A percentile compares a stretch with the other conserved stretches of the same genome.
phyloP scores from a whole-genome alignment of 2,329 filamentous ascomycete species.

The Penicillium sp. region DNA sequence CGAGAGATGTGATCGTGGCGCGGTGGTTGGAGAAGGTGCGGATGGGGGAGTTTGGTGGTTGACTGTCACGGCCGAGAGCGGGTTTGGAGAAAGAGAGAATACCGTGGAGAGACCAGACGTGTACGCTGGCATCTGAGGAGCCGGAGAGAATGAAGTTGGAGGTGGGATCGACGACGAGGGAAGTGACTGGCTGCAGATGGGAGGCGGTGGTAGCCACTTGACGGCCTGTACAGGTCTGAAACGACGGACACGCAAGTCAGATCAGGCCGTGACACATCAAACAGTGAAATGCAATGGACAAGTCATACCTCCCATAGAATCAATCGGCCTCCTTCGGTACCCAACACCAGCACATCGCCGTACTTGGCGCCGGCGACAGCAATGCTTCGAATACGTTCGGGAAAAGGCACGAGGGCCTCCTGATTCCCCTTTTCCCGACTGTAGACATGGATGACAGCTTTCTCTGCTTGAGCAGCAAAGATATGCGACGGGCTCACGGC shows the following conservation, averaged over 20 bases:
- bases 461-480: conserved; percentile 87
- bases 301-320: conserved; percentile 84
- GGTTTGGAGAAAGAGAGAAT: conserved; percentile 63
- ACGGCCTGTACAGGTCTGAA: conserved; percentile 45
- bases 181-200: conserved; percentile 60
- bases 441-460: conserved; percentile 91
- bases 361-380: conserved; percentile 64
- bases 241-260: conserved; percentile 10
- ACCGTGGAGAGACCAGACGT: conserved; percentile 81
- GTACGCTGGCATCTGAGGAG: conserved; percentile 73
- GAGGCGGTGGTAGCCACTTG: conserved; percentile 45
- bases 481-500: conserved; percentile 78
- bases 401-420: conserved; percentile 83
- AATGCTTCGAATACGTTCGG: conserved; percentile 78
- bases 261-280: conserved; percentile 4
- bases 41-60: conserved; percentile 61
- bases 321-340: conserved; percentile 79
- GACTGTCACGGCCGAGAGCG: conserved; percentile 40
- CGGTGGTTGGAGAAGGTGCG: conserved; percentile 72
- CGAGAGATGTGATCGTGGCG: conserved; percentile 49
- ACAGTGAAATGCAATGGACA: background rate
- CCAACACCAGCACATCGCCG: conserved; percentile 65
- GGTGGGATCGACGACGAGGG: conserved; percentile 66
- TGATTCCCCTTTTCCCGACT: conserved; percentile 78
- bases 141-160: conserved; percentile 51